Conservation (phyloP, 129 eudicot genomes). For the Pulicaria dysenterica region DNA sequence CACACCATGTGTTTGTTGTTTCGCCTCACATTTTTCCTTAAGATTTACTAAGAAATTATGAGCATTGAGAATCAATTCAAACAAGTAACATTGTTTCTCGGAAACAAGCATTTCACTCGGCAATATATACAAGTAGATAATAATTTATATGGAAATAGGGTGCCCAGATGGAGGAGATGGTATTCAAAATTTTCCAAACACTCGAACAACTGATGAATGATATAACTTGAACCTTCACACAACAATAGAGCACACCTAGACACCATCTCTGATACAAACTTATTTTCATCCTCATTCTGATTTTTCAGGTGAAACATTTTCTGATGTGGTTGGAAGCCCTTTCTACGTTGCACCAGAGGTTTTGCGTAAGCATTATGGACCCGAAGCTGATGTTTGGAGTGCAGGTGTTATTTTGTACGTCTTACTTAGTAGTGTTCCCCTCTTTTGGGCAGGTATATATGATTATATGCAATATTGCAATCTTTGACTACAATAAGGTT, state of each 20-base stretch:
- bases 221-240: neutral
- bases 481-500: neutral
- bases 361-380: conserved; percentile 84
- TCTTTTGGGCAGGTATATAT: conserved; percentile 91
- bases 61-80: too few species aligned
- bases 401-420: conserved; percentile 93
- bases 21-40: too few species aligned
- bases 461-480: too few species aligned
- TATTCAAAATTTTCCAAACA: neutral
- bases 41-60: too few species aligned
- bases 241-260: neutral
- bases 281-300: neutral
- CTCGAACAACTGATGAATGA: neutral
- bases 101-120: too few species aligned
- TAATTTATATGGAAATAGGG: too few species aligned
- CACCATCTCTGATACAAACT: neutral
- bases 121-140: too few species aligned
- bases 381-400: conserved; percentile 97
- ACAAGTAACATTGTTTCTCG: too few species aligned
- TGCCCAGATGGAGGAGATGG: too few species aligned
- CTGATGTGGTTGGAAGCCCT: conserved; percentile 93
- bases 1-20: too few species aligned
- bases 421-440: conserved; percentile 85
- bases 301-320: too few species aligned
- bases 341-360: conserved; percentile 98